Conservation (phyloP, 257 asterid species). For the Catharanthus roseus region DNA sequence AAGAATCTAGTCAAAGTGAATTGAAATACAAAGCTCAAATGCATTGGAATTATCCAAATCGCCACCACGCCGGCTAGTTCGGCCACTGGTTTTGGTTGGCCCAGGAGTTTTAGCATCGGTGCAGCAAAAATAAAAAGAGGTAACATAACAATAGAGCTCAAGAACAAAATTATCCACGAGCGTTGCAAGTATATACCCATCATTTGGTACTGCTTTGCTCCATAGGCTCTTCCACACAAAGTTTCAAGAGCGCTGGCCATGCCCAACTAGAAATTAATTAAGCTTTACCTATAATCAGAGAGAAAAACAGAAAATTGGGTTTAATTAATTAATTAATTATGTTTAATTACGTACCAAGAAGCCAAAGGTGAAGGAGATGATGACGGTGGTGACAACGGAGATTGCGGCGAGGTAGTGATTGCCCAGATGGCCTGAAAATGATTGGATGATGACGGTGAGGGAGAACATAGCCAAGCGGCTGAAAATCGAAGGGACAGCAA, state of each 20-base stretch:
- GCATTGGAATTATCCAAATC: slow-evolving; percentile 56
- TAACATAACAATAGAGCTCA: slow-evolving; percentile 35
- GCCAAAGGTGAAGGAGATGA: slow-evolving; percentile 51
- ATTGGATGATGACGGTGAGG: slow-evolving; percentile 43
- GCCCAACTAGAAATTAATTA: slow-evolving; percentile 36
- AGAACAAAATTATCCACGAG: slow-evolving; percentile 49
- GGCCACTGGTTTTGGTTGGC: slow-evolving; percentile 40
- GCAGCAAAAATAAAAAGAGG: slow-evolving; percentile 44
- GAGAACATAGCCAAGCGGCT: slow-evolving; percentile 54
- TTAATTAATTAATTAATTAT: no score
- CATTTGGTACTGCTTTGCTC: slow-evolving; percentile 44
- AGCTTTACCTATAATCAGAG: not conserved
- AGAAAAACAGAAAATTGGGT: no score
- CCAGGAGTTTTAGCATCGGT: slow-evolving; percentile 36
- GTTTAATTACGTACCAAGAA: slow-evolving; percentile 35
- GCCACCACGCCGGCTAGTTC: slow-evolving; percentile 53
- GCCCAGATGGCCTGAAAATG: slow-evolving; percentile 51
- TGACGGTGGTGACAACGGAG: slow-evolving; percentile 52
- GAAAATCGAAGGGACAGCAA: slow-evolving; percentile 50
- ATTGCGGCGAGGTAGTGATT: slow-evolving; percentile 46
- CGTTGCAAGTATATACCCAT: slow-evolving; percentile 51
- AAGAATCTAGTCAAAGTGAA: slow-evolving; percentile 52
- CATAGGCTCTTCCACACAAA: slow-evolving; percentile 62
- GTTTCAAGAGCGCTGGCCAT: slow-evolving; percentile 70
- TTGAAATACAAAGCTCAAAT: slow-evolving; percentile 51